These are phyloP conservation scores for Primulina huaijiensis DNA, from an alignment of 257 asterid genomes.

Conservation along the genomic window DNA sequence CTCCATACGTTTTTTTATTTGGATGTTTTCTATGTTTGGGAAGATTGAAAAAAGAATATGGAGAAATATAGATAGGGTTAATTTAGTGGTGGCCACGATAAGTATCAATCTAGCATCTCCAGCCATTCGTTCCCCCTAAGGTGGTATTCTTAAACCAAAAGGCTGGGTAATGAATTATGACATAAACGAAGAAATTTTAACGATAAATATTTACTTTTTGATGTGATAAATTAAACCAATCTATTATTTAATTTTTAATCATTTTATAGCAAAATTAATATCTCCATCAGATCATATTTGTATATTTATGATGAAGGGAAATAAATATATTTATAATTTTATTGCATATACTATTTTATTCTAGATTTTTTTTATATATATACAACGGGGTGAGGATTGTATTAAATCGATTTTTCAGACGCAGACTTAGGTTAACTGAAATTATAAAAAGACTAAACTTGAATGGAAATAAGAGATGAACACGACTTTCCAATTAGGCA, in stretches of 20 bases:
- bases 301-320: too few relatives aligned
- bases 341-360: too few relatives aligned
- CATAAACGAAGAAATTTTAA: background rate
- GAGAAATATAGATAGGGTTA: background rate
- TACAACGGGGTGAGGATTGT: too few relatives aligned
- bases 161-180: background rate
- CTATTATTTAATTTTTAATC: too few relatives aligned
- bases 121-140: background rate
- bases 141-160: background rate
- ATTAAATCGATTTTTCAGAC: too few relatives aligned
- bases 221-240: too few relatives aligned
- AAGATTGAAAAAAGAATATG: background rate
- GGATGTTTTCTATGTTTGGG: background rate
- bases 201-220: too few relatives aligned
- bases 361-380: too few relatives aligned
- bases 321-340: too few relatives aligned
- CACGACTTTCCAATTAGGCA: background rate
- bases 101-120: background rate
- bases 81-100: background rate
- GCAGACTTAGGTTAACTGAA: too few relatives aligned
- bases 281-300: too few relatives aligned
- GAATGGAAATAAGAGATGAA: background rate
- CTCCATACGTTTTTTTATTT: background rate
- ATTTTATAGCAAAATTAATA: too few relatives aligned
- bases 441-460: background rate